Percentiles rank a stretch among this genome's conserved stretches.
phyloP scores from a whole-genome alignment of 2,329 filamentous ascomycete species.

The Penicillium verrucosum region DNA sequence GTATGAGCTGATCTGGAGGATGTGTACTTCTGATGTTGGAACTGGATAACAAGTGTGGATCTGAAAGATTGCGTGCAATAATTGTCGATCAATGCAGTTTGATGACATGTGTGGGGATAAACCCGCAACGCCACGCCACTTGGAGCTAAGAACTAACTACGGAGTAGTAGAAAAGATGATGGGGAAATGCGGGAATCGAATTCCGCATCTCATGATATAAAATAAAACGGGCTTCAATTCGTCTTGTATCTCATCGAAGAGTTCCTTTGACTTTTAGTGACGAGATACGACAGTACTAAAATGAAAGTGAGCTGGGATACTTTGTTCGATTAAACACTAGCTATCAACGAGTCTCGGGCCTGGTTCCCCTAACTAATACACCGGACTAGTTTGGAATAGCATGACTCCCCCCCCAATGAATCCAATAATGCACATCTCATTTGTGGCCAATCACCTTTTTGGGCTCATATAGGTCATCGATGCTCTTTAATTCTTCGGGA shows the following conservation, averaged over 20 bases:
- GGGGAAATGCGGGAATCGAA: too few relatives aligned
- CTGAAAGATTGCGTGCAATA: background rate
- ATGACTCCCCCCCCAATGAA: background rate
- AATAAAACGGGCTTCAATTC: too few relatives aligned
- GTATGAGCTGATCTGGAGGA: background rate
- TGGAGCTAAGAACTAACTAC: too few relatives aligned
- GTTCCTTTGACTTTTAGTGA: too few relatives aligned
- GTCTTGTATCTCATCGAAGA: too few relatives aligned
- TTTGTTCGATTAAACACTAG: background rate
- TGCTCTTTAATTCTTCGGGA: constrained; percentile 56
- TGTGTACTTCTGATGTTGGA: too few relatives aligned
- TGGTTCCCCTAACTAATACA: background rate
- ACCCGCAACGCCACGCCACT: background rate
- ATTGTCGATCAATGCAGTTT: background rate
- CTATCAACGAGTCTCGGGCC: background rate
- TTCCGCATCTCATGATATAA: too few relatives aligned
- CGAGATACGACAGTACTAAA: too few relatives aligned
- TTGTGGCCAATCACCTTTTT: constrained; percentile 19
- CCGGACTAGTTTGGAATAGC: background rate
- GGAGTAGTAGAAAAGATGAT: too few relatives aligned
- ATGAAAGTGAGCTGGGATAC: too few relatives aligned
- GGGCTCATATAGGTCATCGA: constrained; percentile 37
- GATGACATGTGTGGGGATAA: background rate
- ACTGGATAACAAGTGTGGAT: too few relatives aligned
- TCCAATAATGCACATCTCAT: background rate